Evolutionary conservation across 2,329 filamentous ascomycete genomes (phyloP), one percentile per base, ranked within the genome.

Genomic region (Colletotrichum camelliae): DNA sequence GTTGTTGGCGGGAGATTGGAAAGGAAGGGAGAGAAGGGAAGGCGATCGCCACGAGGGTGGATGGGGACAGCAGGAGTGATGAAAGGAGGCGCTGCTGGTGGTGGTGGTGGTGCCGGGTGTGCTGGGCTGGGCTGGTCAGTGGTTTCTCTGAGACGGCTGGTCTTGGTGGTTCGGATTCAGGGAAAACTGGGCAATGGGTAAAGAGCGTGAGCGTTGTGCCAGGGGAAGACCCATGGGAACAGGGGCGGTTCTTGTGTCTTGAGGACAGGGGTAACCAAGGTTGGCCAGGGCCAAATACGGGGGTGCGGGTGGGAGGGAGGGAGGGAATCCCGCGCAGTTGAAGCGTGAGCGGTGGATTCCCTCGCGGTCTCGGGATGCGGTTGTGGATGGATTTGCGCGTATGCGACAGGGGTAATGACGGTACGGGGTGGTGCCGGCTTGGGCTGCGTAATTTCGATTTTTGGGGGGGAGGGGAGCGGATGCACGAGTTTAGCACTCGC

Each of bases 361-460:
- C 29, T 31, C 29, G 24, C 33, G 33, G 35, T 70, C 43, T 37
- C 60, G 67, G 67, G 67, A 55, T 48, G 24, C 24, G 27, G 35
- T 64, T 35, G 61, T 43, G 61, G 61, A 39, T 64, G 24, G 67
- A 60, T 60, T 55, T 60, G 55, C 67, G 52, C 62, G 65, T 61
- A 55, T 24, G 64, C 55, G 72, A 72, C 72, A 75, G 72, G 72
- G 72, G 69, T 72, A 67, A 24, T n/a, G 35, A 67, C 55, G 61
- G 72, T 62, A 71, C 48, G 72, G 48, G 60, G 67, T 72, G 72
- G 67, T 67, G 68, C 61, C 48, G 67, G 35, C 16, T 39, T 52
- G 55, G 67, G 67, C 72, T 71, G 72, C 69, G 71, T 72, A 75
- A 75, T 75, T 75, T 75, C 67, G 31, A 31, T 58, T 18, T 62